phyloP scores from a whole-genome alignment of 192 early-diverging fungal genomes.

The Funneliformis mosseae region DNA sequence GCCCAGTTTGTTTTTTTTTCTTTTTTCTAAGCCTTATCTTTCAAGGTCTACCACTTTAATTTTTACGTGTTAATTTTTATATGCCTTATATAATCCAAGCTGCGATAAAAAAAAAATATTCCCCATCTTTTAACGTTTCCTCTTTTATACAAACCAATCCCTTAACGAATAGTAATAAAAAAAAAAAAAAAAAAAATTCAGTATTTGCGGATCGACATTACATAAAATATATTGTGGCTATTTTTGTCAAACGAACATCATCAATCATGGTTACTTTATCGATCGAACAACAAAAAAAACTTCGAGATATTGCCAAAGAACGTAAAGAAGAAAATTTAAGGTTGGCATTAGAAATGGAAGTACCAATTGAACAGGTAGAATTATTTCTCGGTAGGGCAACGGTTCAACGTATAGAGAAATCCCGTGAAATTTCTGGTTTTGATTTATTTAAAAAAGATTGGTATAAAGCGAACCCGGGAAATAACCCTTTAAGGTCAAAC shows the following conservation, averaged over 20 bases:
- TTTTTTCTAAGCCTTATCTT: too few species aligned
- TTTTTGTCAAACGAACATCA: background rate
- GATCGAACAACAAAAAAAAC: background rate
- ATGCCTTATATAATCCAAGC: too few species aligned
- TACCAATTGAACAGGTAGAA: background rate
- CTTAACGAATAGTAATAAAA: too few species aligned
- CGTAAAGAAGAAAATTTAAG: background rate
- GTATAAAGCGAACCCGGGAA: background rate
- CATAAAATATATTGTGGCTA: background rate
- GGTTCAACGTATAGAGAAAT: background rate
- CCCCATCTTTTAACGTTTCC: too few species aligned
- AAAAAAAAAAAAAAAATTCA: too few species aligned
- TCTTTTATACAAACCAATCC: too few species aligned
- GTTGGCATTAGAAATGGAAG: background rate
- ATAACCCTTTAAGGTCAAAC: background rate
- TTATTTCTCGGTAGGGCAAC: background rate
- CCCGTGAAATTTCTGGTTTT: background rate
- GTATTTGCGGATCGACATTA: too few species aligned
- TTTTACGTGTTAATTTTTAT: too few species aligned
- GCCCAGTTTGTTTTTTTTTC: too few species aligned
- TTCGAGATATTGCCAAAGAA: background rate
- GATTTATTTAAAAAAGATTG: background rate
- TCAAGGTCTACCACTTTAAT: too few species aligned
- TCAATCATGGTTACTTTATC: background rate
- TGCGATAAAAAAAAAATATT: too few species aligned